Base-by-base conservation (phyloP, 2,329 filamentous ascomycete species). In the Penicillium sp. region DNA sequence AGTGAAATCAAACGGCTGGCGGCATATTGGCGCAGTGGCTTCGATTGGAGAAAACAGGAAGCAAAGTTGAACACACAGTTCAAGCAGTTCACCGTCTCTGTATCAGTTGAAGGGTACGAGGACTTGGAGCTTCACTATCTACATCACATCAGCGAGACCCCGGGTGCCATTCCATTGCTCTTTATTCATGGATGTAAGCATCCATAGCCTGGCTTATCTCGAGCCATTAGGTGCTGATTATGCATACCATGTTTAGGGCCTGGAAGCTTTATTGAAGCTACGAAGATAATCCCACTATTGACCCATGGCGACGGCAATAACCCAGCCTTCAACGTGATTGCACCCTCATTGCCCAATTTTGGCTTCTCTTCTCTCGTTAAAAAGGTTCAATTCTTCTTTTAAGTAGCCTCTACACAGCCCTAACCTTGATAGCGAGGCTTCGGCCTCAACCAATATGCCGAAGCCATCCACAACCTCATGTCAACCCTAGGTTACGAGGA, bases 401-500 rank as follows among this genome's bases (percentile, higher is more conserved):
- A 17, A 15, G 23, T 7, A 29, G n/a, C 15, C 21, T 8, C 31
- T 23, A 50, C 19, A 17, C 7, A 31, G 8, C 19, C 5, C 30
- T 60, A 31, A 53, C 13, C 46, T 8, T 31, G 13, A 19, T 80
- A 85, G 73, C 79, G 78, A 60, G 87, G 87, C 0, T 90, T 90
- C 63, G 83, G 81, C 3, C 69, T 86, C 17, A 78, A 80, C 21
- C 85, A 90, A 66, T 89, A 90, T 67, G 87, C 87, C 3, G 86
- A 91, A 72, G 82, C 83, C 0, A 79, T 86, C 66, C 85, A 92
- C 73, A 87, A 86, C 60, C 76, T 92, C 8, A 93, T 93, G 90
- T 75, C 85, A 7, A 82, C 83, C 13, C 81, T 92, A 3, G 89
- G 89, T 0, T 92, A 90, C 70, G 66, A 81, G 2, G 78, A 86